Evolutionary conservation across 1,139 yeast species (phyloP), one percentile per base, ranked within the genome.

Genomic region (Diutina rugosa): DNA sequence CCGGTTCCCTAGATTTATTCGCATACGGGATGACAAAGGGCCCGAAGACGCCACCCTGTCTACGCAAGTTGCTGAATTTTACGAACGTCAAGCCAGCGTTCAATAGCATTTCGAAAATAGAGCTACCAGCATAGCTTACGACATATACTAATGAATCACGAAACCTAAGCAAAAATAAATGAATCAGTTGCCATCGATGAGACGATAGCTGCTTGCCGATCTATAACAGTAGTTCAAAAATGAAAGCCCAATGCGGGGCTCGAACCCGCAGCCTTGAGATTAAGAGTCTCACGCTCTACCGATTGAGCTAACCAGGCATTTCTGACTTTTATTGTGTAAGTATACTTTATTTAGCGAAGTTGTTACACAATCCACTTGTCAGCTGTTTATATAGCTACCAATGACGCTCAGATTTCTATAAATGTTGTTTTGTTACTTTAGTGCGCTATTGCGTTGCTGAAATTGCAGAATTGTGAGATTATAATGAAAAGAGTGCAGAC

Each of bases 41-140:
- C 80, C 87, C 0, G 96, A 90, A 63, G 97, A 93, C 66, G 95
- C 96, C 0, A 93, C 99, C 0, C 80, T 87, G 1, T 85, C 96
- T 41, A 88, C 87, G 21, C 96, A 91, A 69, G 84, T 93, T n/a
- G 85, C 90, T 5, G 97, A 91, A 65, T 84, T 93, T 69, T 93
- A 91, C 67, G 84, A 84, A 64, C 78, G 84, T 58, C 99, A 93
- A 69, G 84, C 87, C 1, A 72, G 65, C 62, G 59, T 74, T 9
- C 64, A 63, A n/a, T 56, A 38, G 41, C 9, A 18, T 16, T 14
- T 14, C 9, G 18, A 7, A 4, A 49, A 47, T 45, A 45, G 47
- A 16, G 38, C 38, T 32, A 21, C 26, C 38, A 32, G 4, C 38
- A 6, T 18, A 45, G 7, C 16, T 16, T 18, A 45, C 45, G 18